Evolutionary conservation across 2,329 filamentous ascomycete genomes (phyloP).

Genomic region (Polychaeton citri): DNA sequence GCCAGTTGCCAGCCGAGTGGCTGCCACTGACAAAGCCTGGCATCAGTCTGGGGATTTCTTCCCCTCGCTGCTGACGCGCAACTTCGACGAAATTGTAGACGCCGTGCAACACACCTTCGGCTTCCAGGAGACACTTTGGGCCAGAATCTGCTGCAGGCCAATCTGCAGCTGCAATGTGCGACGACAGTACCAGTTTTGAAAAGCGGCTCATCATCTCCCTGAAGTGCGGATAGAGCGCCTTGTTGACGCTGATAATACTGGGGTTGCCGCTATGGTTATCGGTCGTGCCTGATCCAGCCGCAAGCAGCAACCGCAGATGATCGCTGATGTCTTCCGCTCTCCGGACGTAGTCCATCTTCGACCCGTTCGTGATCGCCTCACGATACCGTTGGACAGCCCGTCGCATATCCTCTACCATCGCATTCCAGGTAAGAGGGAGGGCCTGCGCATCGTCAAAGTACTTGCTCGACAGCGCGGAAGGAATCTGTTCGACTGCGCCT

Average conservation of each 20-base stretch:
- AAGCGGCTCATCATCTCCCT: slow-evolving; percentile 99
- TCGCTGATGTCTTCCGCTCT: slow-evolving; percentile 97
- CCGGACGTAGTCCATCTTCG: slow-evolving; percentile 80
- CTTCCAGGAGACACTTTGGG: slow-evolving; percentile 89
- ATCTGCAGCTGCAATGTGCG: slow-evolving; percentile 91
- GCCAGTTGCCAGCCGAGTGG: slow-evolving; percentile 76
- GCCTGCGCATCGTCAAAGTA: slow-evolving; percentile 85
- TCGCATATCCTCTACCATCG: slow-evolving; percentile 86
- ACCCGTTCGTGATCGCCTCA: slow-evolving; percentile 70
- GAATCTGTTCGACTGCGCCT: slow-evolving; percentile 8
- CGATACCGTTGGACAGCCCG: slow-evolving; percentile 79
- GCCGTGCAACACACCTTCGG: slow-evolving; percentile 86
- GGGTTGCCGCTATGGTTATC: slow-evolving; percentile 98
- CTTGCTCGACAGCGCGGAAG: slow-evolving; percentile 52
- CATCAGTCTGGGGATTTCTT: slow-evolving; percentile 82
- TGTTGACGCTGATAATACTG: slow-evolving; percentile 98
- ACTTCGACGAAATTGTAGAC: slow-evolving; percentile 96
- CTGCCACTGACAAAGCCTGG: slow-evolving; percentile 89
- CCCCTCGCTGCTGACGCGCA: slow-evolving; percentile 80
- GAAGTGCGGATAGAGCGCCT: slow-evolving; percentile 92
- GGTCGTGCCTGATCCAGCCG: slow-evolving; percentile 89
- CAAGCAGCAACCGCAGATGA: slow-evolving; percentile 82
- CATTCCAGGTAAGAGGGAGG: slow-evolving; percentile 73
- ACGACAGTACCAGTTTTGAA: slow-evolving; percentile 96
- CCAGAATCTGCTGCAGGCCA: slow-evolving; percentile 90